Percentiles rank a stretch among this genome's conserved stretches.
Conservation (phyloP, 768 basidiomycete species). For the Russula ochroleuca region DNA sequence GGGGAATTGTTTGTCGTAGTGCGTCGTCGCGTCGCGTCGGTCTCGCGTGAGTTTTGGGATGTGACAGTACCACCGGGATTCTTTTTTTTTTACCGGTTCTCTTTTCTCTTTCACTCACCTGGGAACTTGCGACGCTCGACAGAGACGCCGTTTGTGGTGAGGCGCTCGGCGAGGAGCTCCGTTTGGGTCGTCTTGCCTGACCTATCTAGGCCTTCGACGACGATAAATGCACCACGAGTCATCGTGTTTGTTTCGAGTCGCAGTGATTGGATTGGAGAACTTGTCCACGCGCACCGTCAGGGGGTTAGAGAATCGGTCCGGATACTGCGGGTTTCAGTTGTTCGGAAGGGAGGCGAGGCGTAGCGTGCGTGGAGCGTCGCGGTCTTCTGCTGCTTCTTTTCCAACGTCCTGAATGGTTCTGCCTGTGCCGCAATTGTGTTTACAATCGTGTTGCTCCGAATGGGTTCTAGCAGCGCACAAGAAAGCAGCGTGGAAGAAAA, state of each 20-base stretch:
- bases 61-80: background rate
- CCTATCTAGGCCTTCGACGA: conserved; percentile 92
- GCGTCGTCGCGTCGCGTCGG: background rate
- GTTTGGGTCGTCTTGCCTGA: conserved; percentile 94
- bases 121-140: conserved; percentile 82
- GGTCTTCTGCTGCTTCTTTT: too few relatives aligned
- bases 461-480: background rate
- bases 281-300: too few relatives aligned
- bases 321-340: too few relatives aligned
- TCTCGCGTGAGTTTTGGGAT: background rate
- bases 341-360: too few relatives aligned
- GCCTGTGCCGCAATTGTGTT: too few relatives aligned
- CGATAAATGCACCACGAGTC: conserved; percentile 75
- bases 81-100: too few relatives aligned
- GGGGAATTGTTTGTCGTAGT: too few relatives aligned
- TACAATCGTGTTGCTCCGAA: too few relatives aligned
- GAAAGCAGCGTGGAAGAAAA: background rate
- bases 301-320: too few relatives aligned
- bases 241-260: background rate
- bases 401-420: too few relatives aligned
- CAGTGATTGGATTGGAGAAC: too few relatives aligned
- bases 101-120: conserved; percentile 45
- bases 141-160: conserved; percentile 44
- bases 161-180: conserved; percentile 49
- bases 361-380: too few relatives aligned